These are phyloP conservation scores for Ochetophila trinervis DNA, from an alignment of 306 rosid genomes.

Conservation along the genomic window DNA sequence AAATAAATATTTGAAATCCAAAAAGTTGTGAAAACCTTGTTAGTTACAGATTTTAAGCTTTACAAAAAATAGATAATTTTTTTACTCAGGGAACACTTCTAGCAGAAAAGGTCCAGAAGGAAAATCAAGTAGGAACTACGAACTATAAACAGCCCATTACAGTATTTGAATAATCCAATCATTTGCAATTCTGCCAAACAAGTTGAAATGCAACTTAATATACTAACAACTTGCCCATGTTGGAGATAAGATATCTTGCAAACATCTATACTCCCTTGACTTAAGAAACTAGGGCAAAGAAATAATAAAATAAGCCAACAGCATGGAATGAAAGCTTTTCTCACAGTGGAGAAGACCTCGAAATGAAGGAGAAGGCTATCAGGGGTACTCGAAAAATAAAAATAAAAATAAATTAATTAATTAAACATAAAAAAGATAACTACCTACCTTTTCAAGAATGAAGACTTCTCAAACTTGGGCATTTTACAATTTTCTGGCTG, in stretches of 20 bases:
- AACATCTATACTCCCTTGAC: background rate
- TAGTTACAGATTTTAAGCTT: no score
- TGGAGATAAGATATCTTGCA: background rate
- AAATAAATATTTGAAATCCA: background rate
- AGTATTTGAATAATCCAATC: background rate
- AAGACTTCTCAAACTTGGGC: constrained; percentile 62
- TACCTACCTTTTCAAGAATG: constrained; percentile 88
- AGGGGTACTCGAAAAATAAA: background rate
- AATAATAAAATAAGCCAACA: constrained; percentile 13
- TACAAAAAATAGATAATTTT: no score
- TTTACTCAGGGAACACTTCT: no score
- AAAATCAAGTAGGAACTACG: background rate
- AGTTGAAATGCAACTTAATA: background rate
- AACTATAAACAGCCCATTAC: background rate
- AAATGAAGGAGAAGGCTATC: background rate
- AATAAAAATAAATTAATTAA: background rate
- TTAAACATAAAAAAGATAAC: constrained; percentile 27
- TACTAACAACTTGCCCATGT: background rate
- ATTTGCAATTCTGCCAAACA: background rate
- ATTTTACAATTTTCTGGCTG: constrained; percentile 70
- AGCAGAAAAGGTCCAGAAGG: background rate
- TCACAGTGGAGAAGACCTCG: background rate
- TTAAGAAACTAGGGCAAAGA: background rate
- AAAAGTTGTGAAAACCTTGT: no score
- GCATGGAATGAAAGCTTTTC: background rate